Percentiles rank a stretch among this genome's conserved stretches.
Conservation (phyloP, 345 rosid genomes). For the Pistacia vera region DNA sequence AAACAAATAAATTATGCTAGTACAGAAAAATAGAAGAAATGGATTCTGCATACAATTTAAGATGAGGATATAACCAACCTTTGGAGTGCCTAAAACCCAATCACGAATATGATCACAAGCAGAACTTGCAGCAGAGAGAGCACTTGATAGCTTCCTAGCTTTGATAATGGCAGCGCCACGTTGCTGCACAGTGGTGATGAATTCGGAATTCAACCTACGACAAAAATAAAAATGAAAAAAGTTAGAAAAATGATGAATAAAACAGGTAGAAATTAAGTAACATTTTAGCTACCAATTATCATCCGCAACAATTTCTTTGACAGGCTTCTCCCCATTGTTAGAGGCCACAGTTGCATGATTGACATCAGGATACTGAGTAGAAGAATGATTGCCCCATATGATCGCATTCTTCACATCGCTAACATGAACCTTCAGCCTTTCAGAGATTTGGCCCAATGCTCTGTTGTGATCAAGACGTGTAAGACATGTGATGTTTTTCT, state of each 20-base stretch:
- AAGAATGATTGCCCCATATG: slow-evolving; percentile 93
- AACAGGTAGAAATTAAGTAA: not conserved
- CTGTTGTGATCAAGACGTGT: slow-evolving; percentile 87
- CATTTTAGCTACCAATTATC: slow-evolving; percentile 49
- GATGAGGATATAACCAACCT: slow-evolving; percentile 30
- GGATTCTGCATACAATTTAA: not conserved
- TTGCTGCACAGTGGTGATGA: slow-evolving; percentile 60
- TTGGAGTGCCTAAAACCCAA: slow-evolving; percentile 86
- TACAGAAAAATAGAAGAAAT: not conserved
- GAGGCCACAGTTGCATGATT: slow-evolving; percentile 60
- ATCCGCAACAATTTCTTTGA: slow-evolving; percentile 51
- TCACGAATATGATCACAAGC: slow-evolving; percentile 87
- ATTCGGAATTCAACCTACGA: slow-evolving; percentile 57
- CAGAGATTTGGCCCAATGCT: slow-evolving; percentile 72
- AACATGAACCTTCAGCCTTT: slow-evolving; percentile 55
- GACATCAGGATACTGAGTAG: slow-evolving; percentile 87
- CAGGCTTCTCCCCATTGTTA: slow-evolving; percentile 41
- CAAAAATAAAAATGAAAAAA: not conserved
- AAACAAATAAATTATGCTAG: not conserved
- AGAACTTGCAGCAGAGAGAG: slow-evolving; percentile 82
- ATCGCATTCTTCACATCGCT: slow-evolving; percentile 68
- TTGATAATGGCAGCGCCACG: slow-evolving; percentile 72
- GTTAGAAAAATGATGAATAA: not conserved
- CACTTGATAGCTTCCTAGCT: slow-evolving; percentile 72
- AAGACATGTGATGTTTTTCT: slow-evolving; percentile 77